Base-by-base conservation (phyloP, 768 basidiomycete species). In the Tricholoma sp. region DNA sequence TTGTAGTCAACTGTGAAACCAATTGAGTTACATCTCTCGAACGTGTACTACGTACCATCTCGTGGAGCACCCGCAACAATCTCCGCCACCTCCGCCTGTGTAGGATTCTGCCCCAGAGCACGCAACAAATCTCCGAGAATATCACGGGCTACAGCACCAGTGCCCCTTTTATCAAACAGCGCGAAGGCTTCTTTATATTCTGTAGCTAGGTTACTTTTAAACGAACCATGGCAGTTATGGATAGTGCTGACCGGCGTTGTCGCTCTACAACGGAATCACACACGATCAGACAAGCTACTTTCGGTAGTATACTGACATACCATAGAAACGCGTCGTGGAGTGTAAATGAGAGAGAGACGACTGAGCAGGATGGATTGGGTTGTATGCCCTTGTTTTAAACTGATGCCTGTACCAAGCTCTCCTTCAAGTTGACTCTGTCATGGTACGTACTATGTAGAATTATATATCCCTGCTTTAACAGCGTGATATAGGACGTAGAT, bases 151-250 rank as follows among this genome's bases (percentile, higher is more conserved):
- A 99, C 91, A 12, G 89, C 81, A 14, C 94, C 94, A 2, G 89
- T 91, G 35, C 97, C 97, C 63, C 86, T 86, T 78, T 98, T 98
- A 77, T 99, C 97, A 72, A 98, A 98, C 31, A 99, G 85, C 46
- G 97, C 94, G 66, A 98, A 98, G 1, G 95, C 95, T 72, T 98
- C 94, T 67, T 93, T 92, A 79, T 95, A 95, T 74, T 95, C 94
- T 91, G 74, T n/a, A 27, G 46, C 55, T 22, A 32, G 54, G n/a
- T 16, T 52, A 22, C 14, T 10, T 46, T 9, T 4, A 8, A 7
- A 12, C 12, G 22, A 59, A 24, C 34, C 7, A 4, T 5, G 14
- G 37, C 27, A 45, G 39, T 29, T 24, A 45, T 49, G 14, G 27
- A 39, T 49, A 21, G 21, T 12, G 45, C 67, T 55, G 24, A 73